A percentile compares a stretch with the other conserved stretches of the same genome.
These are phyloP conservation scores for Mortierella hygrophila DNA, from an alignment of 192 early-diverging fungal species.

Conservation along the genomic window DNA sequence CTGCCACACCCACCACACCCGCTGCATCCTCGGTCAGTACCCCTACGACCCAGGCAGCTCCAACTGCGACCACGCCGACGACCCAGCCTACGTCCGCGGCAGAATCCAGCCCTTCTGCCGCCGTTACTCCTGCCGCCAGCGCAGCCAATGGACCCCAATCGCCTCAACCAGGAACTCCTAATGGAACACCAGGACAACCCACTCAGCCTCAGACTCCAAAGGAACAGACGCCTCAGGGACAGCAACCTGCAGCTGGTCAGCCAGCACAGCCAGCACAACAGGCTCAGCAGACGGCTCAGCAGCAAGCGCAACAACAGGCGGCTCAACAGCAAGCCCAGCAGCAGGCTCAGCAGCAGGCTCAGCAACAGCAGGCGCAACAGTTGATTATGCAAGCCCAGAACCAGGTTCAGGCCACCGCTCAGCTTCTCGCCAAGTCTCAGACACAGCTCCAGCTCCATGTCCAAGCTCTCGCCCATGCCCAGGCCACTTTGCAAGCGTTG, in stretches of 20 bases:
- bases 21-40: slow-evolving; percentile 35
- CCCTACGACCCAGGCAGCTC: slow-evolving; percentile 29
- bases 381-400: slow-evolving; percentile 32
- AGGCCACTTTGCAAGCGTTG: slow-evolving; percentile 54
- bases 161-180: slow-evolving; percentile 37
- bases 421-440: slow-evolving; percentile 40
- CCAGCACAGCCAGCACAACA: slow-evolving; percentile 20
- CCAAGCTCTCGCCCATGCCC: slow-evolving; percentile 34
- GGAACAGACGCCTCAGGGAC: slow-evolving; percentile 14
- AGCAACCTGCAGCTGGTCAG: background rate
- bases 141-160: slow-evolving; percentile 38
- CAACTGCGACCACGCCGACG: slow-evolving; percentile 32
- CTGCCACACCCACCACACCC: slow-evolving; percentile 55
- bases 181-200: slow-evolving; percentile 4
- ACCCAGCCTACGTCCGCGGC: slow-evolving; percentile 8
- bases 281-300: background rate
- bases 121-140: slow-evolving; percentile 19
- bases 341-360: slow-evolving; percentile 35
- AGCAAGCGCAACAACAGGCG: slow-evolving; percentile 22
- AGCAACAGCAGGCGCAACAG: slow-evolving; percentile 30
- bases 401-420: slow-evolving; percentile 45
- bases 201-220: slow-evolving; percentile 9
- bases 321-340: slow-evolving; percentile 18
- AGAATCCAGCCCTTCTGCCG: slow-evolving; percentile 31
- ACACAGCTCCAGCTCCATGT: slow-evolving; percentile 34